Evolutionary conservation across 345 rosid genomes (phyloP).

Genomic region (Salix viminalis): DNA sequence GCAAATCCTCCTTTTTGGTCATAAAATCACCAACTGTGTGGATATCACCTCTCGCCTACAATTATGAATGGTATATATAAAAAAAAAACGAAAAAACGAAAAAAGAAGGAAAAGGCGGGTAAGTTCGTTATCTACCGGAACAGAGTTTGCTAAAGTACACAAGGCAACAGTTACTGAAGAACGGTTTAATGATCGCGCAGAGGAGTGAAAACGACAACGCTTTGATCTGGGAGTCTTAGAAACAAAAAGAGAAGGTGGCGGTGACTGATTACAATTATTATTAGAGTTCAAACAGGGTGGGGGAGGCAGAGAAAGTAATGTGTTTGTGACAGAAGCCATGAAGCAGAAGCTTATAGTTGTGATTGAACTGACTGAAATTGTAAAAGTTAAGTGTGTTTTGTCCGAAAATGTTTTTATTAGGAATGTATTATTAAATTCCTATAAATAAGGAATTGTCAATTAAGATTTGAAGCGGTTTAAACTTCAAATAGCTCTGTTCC

Average conservation of each 20-base stretch:
- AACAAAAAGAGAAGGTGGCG: neutral
- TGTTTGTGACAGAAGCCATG: neutral
- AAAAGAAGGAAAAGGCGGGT: neutral
- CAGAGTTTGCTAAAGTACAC: neutral
- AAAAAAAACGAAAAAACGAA: neutral
- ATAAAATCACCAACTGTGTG: slow-evolving; percentile 84
- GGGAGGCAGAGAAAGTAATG: neutral
- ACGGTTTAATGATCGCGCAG: neutral
- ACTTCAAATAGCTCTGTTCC: neutral
- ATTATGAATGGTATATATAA: too few species aligned
- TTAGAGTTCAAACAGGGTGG: neutral
- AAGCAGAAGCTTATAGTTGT: neutral
- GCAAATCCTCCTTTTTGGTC: slow-evolving; percentile 72
- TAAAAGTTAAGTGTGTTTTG: neutral
- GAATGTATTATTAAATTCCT: neutral
- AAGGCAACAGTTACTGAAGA: neutral
- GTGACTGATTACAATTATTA: neutral
- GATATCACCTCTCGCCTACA: slow-evolving; percentile 56
- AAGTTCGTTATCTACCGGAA: neutral
- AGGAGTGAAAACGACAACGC: neutral
- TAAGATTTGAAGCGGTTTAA: neutral
- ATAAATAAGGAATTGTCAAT: neutral
- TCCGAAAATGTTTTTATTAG: neutral
- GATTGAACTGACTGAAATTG: neutral
- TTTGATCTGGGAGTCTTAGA: neutral